Evolutionary conservation across 352 stramenopile genomes (phyloP), one percentile per base, ranked within the genome.

Genomic region (Phytopythium montanum): DNA sequence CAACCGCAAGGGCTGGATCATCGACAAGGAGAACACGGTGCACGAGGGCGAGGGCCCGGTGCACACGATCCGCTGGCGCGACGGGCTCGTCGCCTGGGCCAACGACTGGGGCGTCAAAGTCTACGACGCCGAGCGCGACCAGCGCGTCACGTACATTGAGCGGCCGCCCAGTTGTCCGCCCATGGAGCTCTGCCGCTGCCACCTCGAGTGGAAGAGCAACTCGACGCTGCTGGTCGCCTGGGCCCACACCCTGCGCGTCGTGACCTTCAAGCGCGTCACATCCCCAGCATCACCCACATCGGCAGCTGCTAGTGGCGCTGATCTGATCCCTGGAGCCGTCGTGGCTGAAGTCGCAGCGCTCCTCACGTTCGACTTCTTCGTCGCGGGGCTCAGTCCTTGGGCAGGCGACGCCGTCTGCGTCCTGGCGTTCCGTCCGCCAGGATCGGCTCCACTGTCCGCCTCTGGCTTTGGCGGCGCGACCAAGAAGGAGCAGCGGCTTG

Each of bases 21-120:
- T 94, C 60, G 85, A 94, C 69, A 90, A 92, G 65, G 85, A 94
- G 64, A 88, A 62, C 54, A 94, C 85, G 0, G 69, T 94, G 12
- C 85, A 94, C 56, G 85, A 94, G 64, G 85, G 85, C 1, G 85
- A 94, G 76, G 85, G 85, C 0, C 81, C 85, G 0, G 80, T 94
- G 55, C 85, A 94, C 51, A 62, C 72, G 10, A 94, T 94, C 63
- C 79, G 80, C n/a, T 94, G 84, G 81, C 85, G 86, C 28, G 70
- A 87, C 5, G 76, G 83, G 4, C 73, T 94, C 10, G 72, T 94
- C 2, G 85, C 85, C 9, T 94, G 85, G 85, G 85, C 82, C 2
- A 94, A 94, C 55, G 85, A 94, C 60, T 94, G 82, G 82, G 85
- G 85, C 44, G 82, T 94, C 21, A 94, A 94, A 57, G 82, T 94